Conservation (phyloP, 345 rosid species). For the Eucalyptus sp. region DNA sequence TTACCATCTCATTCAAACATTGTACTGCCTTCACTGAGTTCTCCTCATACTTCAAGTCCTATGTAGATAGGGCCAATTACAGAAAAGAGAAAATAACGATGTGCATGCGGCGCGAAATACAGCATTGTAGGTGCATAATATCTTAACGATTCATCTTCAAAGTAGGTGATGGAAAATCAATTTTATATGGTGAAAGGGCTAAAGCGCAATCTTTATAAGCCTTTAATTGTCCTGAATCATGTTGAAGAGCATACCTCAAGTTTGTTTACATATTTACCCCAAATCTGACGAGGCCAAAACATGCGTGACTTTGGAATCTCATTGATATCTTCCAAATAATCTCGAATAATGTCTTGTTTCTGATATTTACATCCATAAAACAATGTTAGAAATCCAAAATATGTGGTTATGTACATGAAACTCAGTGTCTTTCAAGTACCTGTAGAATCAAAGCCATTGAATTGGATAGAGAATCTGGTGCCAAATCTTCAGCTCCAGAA, state of each 20-base stretch:
- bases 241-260: slow-evolving; percentile 55
- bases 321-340: slow-evolving; percentile 89
- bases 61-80: background rate
- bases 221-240: background rate
- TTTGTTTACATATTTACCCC: background rate
- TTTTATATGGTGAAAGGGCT: background rate
- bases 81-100: background rate
- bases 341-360: slow-evolving; percentile 93
- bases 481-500: slow-evolving; percentile 66
- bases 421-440: slow-evolving; percentile 18
- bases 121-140: background rate
- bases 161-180: background rate
- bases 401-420: background rate
- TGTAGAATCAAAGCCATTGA: slow-evolving; percentile 97
- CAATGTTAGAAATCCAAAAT: background rate
- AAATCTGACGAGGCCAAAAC: no score
- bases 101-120: background rate
- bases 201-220: background rate
- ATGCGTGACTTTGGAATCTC: slow-evolving; percentile 72
- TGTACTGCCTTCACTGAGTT: slow-evolving; percentile 66
- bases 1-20: slow-evolving; percentile 91
- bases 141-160: background rate
- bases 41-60: slow-evolving; percentile 57
- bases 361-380: slow-evolving; percentile 12
- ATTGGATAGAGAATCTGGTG: slow-evolving; percentile 66